Percentiles rank a stretch among this genome's conserved stretches.
These are phyloP conservation scores for Backusella psychrophila DNA, from an alignment of 192 early-diverging fungal species.

Conservation along the genomic window DNA sequence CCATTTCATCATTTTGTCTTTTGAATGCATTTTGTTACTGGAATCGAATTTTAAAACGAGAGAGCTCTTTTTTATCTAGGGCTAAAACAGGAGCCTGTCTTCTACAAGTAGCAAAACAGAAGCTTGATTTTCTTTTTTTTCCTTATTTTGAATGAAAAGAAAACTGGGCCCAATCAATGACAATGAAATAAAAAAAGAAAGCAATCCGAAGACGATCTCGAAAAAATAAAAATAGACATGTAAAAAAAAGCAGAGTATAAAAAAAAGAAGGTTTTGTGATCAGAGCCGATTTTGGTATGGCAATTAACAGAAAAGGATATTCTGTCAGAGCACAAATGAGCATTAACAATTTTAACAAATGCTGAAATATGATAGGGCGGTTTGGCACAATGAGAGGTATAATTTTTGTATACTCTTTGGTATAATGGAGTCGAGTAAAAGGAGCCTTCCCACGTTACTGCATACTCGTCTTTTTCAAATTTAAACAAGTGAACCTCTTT, in stretches of 20 bases:
- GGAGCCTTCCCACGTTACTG: neutral
- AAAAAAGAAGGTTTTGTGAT: neutral
- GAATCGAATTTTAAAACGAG: neutral
- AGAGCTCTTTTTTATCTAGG: neutral
- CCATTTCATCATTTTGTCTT: neutral
- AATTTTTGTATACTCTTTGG: neutral
- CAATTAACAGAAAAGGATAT: neutral
- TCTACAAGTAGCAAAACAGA: neutral
- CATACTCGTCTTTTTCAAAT: neutral
- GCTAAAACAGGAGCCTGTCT: neutral
- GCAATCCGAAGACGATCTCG: neutral
- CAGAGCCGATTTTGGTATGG: neutral
- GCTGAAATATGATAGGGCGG: neutral
- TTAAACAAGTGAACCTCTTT: neutral
- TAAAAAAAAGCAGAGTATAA: neutral
- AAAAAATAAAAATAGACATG: neutral
- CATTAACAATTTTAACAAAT: neutral
- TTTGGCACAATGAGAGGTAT: neutral
- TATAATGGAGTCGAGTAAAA: neutral
- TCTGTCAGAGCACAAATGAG: neutral
- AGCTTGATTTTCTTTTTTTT: conserved; percentile 12
- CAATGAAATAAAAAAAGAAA: neutral
- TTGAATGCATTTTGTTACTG: neutral
- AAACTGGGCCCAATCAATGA: neutral
- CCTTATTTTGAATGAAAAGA: neutral